A percentile compares a stretch with the other conserved stretches of the same genome.
Conservation (phyloP, 1,284 basidiomycete species). For the Ceratorhiza oryzae-sativae region DNA sequence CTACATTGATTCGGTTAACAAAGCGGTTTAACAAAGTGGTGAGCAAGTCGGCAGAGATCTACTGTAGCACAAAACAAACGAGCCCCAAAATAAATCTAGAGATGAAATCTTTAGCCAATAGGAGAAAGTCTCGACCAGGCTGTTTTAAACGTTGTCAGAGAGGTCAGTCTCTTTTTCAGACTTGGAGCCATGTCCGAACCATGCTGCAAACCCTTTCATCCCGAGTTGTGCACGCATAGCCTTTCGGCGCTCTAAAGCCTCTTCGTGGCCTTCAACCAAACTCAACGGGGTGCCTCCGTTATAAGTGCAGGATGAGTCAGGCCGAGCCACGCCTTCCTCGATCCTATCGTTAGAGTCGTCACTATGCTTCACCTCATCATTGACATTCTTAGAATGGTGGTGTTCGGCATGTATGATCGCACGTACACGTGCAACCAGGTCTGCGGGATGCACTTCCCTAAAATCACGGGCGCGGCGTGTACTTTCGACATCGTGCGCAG, state of each 20-base stretch:
- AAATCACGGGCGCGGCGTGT: constrained; percentile 38
- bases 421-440: constrained; percentile 32
- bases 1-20: no score
- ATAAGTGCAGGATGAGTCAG: not conserved
- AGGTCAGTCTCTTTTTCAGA: constrained; percentile 5
- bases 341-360: not conserved
- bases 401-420: constrained; percentile 22
- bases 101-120: not conserved
- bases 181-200: constrained; percentile 31
- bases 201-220: constrained; percentile 33
- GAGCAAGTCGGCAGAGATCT: no score
- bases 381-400: not conserved
- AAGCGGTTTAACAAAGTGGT: no score
- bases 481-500: constrained; percentile 39
- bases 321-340: not conserved
- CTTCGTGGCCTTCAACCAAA: constrained; percentile 29
- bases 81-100: not conserved
- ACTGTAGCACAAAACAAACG: not conserved
- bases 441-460: constrained; percentile 19
- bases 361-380: not conserved
- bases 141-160: constrained; percentile 13
- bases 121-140: not conserved
- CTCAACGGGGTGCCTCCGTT: constrained; percentile 10
- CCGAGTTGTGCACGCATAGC: constrained; percentile 33
- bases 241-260: constrained; percentile 28